These are phyloP conservation scores for Thinopyrum elongatum DNA, from an alignment of 176 grass and related monocot species.

Conservation along the genomic window DNA sequence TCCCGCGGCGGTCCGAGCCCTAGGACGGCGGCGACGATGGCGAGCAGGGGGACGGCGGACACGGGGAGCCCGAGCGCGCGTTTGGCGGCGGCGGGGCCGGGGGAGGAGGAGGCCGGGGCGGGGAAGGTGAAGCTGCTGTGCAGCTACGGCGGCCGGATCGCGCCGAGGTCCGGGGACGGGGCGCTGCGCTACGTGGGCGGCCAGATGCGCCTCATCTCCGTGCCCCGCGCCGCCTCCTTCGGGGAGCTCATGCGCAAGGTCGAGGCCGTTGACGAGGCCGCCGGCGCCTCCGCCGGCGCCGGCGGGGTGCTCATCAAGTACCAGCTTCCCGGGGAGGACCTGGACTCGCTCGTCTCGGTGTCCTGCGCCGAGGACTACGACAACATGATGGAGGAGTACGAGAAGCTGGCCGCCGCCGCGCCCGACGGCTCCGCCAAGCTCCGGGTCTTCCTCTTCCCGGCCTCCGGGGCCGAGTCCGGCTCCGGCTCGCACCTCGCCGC, in stretches of 20 bases:
- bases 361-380: conserved; percentile 66
- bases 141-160: conserved; percentile 78
- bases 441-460: conserved; percentile 79
- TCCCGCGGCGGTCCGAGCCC: neutral
- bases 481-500: conserved; percentile 8
- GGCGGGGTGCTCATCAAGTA: conserved; percentile 51
- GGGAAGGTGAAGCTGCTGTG: conserved; percentile 82
- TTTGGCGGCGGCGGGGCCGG: neutral
- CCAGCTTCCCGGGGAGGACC: conserved; percentile 93
- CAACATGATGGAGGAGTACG: conserved; percentile 97
- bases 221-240: conserved; percentile 54
- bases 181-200: conserved; percentile 79
- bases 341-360: conserved; percentile 78
- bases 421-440: conserved; percentile 80
- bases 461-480: conserved; percentile 33
- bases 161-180: conserved; percentile 55
- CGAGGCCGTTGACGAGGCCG: conserved; percentile 35
- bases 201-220: conserved; percentile 70
- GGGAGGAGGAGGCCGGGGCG: neutral
- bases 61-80: conserved; percentile 39
- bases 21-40: conserved; percentile 1
- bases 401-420: conserved; percentile 57
- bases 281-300: neutral
- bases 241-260: conserved; percentile 61
- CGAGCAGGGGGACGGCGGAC: conserved; percentile 22